Base-by-base conservation (phyloP, 768 basidiomycete genomes). In the Leucosporidium yakuticum region DNA sequence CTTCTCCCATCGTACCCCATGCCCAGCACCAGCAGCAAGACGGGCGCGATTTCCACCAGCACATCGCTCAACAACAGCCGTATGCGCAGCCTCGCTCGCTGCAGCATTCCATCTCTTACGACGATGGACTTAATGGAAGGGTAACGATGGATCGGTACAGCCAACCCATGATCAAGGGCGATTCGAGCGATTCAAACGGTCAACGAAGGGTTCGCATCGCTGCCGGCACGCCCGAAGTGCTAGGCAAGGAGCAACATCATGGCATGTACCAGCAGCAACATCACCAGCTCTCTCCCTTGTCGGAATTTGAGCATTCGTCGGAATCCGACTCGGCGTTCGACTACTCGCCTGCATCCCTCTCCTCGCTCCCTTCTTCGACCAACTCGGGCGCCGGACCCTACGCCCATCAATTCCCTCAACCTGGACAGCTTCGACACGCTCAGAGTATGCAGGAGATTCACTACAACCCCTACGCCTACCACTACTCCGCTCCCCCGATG, bases 351-450 rank as follows among this genome's bases (percentile, higher is more conserved):
- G 61, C 64, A 14, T 71, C 70, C 6, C 48, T 71, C 19, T 65
- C 67, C 19, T 62, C 61, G n/a, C 67, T 71, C 27, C 70, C 70
- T 1, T 71, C 70, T 2, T 71, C 70, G 21, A 65, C 64, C 34
- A 64, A 68, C n/a, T 63, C 64, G 0, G 70, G 63, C 32, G 61
- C 70, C 19, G 62, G 64, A 39, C 60, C 64, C 44, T 60, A 61
- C 23, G 14, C 59, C 17, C 68, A 62, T 23, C 48, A 8, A 56
- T 48, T 39, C 2, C 56, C 60, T 34, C 62, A 21, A 12, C 54
- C 61, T 17, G 9, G 34, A 23, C 55, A 44, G 9, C 54, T 60
- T 15, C 60, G n/a, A 5, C 65, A 62, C 27, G 62, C 64, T 5
- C 63, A 64, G 14, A 61, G 68, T 20, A 69, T 69, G 63, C 53